Percentiles rank a stretch among this genome's conserved stretches.
phyloP scores from a whole-genome alignment of 257 asterid species.

The Mentha longifolia region DNA sequence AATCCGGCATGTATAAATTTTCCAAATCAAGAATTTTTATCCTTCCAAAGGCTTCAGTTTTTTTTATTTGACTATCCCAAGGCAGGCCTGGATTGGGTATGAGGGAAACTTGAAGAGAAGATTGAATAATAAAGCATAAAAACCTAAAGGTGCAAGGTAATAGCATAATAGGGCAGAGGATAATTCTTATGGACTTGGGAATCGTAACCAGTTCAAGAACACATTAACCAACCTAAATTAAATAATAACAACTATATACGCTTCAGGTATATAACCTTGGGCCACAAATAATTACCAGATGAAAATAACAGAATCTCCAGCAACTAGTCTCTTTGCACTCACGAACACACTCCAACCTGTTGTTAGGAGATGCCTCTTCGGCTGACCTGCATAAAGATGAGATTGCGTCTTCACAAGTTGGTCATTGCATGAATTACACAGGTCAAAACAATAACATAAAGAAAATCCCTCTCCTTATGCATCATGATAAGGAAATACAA shows the following conservation, averaged over 20 bases:
- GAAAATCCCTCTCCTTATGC: too few relatives aligned
- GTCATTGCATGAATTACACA: not conserved
- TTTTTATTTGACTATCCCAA: not conserved
- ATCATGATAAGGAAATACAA: too few relatives aligned
- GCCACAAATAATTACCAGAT: conserved; percentile 63
- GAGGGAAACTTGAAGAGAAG: not conserved
- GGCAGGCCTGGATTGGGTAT: not conserved
- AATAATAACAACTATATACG: not conserved
- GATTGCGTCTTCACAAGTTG: conserved; percentile 14
- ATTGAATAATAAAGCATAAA: not conserved
- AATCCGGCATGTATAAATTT: not conserved
- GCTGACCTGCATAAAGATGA: conserved; percentile 74
- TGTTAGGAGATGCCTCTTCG: conserved; percentile 95
- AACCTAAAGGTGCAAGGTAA: not conserved
- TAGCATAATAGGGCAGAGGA: not conserved
- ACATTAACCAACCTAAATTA: not conserved
- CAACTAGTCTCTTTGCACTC: conserved; percentile 92
- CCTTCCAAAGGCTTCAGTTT: not conserved
- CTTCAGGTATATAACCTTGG: too few relatives aligned
- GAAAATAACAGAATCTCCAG: conserved; percentile 96
- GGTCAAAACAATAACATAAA: not conserved
- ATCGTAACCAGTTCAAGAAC: not conserved
- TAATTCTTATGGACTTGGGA: not conserved
- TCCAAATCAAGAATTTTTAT: not conserved
- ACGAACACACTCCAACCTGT: conserved; percentile 99